A percentile compares a stretch with the other conserved stretches of the same genome.
These are phyloP conservation scores for Naematelia encephala DNA, from an alignment of 768 basidiomycete species.

Conservation along the genomic window DNA sequence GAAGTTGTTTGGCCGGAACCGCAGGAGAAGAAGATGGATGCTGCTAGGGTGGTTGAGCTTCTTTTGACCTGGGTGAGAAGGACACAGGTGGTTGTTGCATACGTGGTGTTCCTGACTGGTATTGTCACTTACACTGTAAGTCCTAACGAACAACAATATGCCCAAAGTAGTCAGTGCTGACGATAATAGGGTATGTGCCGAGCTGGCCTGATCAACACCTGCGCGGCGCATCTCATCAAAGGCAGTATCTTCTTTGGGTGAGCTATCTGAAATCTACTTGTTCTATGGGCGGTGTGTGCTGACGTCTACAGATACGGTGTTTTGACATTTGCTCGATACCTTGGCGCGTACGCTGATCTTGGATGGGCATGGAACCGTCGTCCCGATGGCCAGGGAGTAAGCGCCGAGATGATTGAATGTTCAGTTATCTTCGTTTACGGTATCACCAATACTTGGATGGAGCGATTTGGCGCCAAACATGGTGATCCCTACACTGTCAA, in stretches of 20 bases:
- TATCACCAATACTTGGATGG: slow-evolving; percentile 92
- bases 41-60: slow-evolving; percentile 16
- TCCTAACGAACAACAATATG: neutral
- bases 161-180: neutral
- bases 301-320: slow-evolving; percentile 62
- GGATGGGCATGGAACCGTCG: slow-evolving; percentile 92
- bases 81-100: slow-evolving; percentile 67
- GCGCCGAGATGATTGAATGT: slow-evolving; percentile 52
- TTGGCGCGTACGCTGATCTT: slow-evolving; percentile 76
- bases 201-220: slow-evolving; percentile 71
- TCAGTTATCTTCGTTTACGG: slow-evolving; percentile 77
- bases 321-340: slow-evolving; percentile 85
- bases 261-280: neutral
- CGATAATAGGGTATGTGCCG: slow-evolving; percentile 67
- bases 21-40: neutral
- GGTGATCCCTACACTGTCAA: slow-evolving; percentile 86
- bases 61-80: slow-evolving; percentile 56
- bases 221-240: slow-evolving; percentile 76
- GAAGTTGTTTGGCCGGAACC: slow-evolving; percentile 7
- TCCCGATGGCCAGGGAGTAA: slow-evolving; percentile 23
- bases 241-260: slow-evolving; percentile 79
- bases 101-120: slow-evolving; percentile 65
- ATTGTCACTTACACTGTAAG: slow-evolving; percentile 67
- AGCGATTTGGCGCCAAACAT: slow-evolving; percentile 76
- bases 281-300: neutral